phyloP scores from a whole-genome alignment of 257 asterid species.

The Thymus quinquecostatus region DNA sequence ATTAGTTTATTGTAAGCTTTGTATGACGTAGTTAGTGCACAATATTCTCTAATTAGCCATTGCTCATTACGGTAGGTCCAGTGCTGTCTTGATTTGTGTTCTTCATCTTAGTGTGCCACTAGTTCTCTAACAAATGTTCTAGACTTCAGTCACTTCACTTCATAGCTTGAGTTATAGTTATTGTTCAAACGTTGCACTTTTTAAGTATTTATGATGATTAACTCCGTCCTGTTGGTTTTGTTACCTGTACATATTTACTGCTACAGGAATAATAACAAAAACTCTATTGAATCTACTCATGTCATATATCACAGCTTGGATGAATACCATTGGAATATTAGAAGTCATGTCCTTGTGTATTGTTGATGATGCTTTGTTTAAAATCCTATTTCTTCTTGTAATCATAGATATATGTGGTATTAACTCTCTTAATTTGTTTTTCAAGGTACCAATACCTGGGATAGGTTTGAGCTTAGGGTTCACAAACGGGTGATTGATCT shows the following conservation, averaged over 20 bases:
- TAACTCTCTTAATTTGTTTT: background rate
- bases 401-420: background rate
- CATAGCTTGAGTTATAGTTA: background rate
- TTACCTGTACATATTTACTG: background rate
- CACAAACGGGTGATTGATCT: constrained; percentile 73
- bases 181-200: background rate
- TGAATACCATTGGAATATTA: background rate
- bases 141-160: too few relatives aligned
- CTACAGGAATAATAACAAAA: background rate
- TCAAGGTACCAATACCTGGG: constrained; percentile 60
- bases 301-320: background rate
- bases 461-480: constrained; percentile 61
- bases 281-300: background rate
- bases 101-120: background rate
- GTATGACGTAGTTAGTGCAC: background rate
- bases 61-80: background rate
- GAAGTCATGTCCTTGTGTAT: background rate
- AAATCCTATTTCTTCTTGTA: background rate
- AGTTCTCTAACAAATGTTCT: background rate
- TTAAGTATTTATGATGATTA: background rate
- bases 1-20: background rate
- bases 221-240: background rate
- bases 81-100: background rate
- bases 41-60: too few relatives aligned
- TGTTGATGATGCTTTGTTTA: background rate